These are phyloP conservation scores for Monosporascus sp. DNA, from an alignment of 2,329 filamentous ascomycete species.

Conservation along the genomic window DNA sequence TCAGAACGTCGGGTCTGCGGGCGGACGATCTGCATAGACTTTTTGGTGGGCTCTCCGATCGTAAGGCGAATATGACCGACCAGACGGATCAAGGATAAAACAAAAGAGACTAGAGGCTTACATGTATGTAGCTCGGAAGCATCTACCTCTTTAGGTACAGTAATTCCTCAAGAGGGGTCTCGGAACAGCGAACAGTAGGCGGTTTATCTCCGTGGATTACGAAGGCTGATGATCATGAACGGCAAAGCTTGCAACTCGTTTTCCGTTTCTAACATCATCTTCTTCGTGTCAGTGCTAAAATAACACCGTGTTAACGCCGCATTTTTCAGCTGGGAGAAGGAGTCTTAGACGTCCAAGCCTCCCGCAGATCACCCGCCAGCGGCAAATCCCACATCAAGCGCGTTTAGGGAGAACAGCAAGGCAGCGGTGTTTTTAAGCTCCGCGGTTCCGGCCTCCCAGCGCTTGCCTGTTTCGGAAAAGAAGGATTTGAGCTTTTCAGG, in stretches of 20 bases:
- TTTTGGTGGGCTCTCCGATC: too few species aligned
- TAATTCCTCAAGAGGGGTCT: background rate
- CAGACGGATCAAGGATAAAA: background rate
- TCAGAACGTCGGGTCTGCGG: too few species aligned
- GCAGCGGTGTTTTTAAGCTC: background rate
- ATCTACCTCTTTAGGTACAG: background rate
- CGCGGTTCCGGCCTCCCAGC: background rate
- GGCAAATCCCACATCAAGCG: background rate
- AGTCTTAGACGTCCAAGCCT: background rate
- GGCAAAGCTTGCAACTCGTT: background rate
- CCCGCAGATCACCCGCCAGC: background rate
- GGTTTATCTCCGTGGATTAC: background rate
- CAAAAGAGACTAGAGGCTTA: background rate
- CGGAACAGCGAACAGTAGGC: background rate
- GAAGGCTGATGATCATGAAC: background rate
- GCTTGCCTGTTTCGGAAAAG: background rate
- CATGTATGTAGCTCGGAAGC: background rate
- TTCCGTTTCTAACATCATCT: background rate
- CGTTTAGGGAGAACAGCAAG: background rate
- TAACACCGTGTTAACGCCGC: background rate
- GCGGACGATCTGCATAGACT: too few species aligned
- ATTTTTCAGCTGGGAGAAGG: background rate
- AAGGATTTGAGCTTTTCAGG: background rate
- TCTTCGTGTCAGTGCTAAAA: background rate
- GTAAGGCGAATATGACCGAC: too few species aligned